These are phyloP conservation scores for Sugiyamaella smithiae DNA, from an alignment of 805 yeast genomes.

Conservation along the genomic window DNA sequence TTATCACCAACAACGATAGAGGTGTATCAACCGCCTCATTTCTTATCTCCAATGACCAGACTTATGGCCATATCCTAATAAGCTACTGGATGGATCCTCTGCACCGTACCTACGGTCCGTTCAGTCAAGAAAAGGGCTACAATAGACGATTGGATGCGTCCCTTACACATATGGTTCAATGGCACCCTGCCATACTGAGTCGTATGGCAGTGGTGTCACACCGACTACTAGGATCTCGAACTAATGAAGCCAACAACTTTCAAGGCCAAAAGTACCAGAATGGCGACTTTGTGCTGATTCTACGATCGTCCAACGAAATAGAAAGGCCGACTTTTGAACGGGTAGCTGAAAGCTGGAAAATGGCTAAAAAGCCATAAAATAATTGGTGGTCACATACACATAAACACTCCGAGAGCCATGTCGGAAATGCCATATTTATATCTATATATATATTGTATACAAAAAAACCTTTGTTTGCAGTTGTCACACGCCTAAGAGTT, in stretches of 20 bases:
- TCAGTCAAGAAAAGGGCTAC: conserved; percentile 47
- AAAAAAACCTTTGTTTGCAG: background rate
- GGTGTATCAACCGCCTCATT: conserved; percentile 71
- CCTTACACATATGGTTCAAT: conserved; percentile 79
- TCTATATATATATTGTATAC: background rate
- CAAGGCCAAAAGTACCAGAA: conserved; percentile 23
- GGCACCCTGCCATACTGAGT: conserved; percentile 85
- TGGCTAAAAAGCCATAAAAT: background rate
- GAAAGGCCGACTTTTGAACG: conserved; percentile 13
- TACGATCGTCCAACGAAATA: conserved; percentile 21
- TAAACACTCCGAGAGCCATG: no score
- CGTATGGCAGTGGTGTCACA: conserved; percentile 71
- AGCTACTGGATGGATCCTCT: conserved; percentile 80
- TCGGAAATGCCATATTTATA: no score
- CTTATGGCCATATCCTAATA: conserved; percentile 63
- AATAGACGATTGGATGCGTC: conserved; percentile 50
- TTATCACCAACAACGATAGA: conserved; percentile 66
- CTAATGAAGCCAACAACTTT: conserved; percentile 30
- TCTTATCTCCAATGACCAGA: conserved; percentile 59
- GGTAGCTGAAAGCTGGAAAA: conserved; percentile 7
- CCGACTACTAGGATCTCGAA: conserved; percentile 45
- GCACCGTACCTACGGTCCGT: conserved; percentile 60
- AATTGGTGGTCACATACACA: no score
- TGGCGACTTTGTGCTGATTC: conserved; percentile 30
- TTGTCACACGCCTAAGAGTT: background rate